Base-by-base conservation (phyloP, 768 basidiomycete species). In the Pleurotus salmoneostramineus region DNA sequence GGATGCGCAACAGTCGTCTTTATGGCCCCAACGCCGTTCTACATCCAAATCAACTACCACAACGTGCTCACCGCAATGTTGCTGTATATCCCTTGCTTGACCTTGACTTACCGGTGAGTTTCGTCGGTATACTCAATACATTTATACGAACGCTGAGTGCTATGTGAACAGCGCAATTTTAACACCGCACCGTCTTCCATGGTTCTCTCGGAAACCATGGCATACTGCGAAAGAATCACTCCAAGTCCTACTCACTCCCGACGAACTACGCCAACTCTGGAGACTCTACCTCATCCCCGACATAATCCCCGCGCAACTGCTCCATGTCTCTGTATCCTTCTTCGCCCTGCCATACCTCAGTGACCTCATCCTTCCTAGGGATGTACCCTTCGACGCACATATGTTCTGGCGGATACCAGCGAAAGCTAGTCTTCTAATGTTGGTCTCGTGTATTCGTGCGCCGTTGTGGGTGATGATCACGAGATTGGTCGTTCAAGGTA, bases 191-290 rank as follows among this genome's bases (percentile, higher is more conserved):
- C 79, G 75, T 60, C 68, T 87, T 6, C 80, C 82, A 6, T 45
- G 12, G 44, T 45, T 14, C 15, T 11, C 15, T 15, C 44, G 44
- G 6, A 45, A 17, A 45, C 44, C 44, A 45, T 78, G 72, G 55
- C 73, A 81, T 62, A 69, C 73, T 34, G 70, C 73, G 2, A 63
- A 76, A 17, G 71, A 76, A 57, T 78, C 83, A 12, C 68, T 87
- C 6, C 76, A 77, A 21, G 62, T 81, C 51, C 72, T 87, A 31
- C 74, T 85, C 58, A 85, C 85, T 0, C 77, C 77, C 10, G 80
- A 81, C n/a, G 85, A 87, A 65, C 77, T 80, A 43, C 72, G 74
- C n/a, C 75, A 74, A 17, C 85, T 82, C 2, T 84, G 84, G 81
- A 69, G 74, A 27, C 64, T 87, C 50, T 81, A 79, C 61, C 63